A percentile compares a stretch with the other conserved stretches of the same genome.
These are phyloP conservation scores for Orbilia blumenaviensis DNA, from an alignment of 2,329 filamentous ascomycete genomes.

Conservation along the genomic window DNA sequence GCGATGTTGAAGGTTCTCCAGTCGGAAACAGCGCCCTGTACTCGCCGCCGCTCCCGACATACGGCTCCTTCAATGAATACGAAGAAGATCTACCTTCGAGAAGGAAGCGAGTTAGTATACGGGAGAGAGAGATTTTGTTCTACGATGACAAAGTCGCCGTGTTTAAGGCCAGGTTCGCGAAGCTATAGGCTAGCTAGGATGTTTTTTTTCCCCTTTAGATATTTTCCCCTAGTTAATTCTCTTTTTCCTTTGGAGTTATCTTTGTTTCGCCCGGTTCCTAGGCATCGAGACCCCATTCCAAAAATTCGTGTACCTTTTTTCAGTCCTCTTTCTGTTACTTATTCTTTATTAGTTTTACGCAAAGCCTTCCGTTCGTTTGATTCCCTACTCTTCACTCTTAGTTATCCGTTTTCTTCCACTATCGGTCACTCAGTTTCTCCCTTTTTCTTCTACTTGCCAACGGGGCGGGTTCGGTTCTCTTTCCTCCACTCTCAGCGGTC, in stretches of 20 bases:
- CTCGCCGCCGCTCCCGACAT: conserved; percentile 63
- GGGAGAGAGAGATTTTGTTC: conserved; percentile 80
- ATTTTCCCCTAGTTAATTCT: neutral
- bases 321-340: neutral
- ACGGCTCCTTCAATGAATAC: conserved; percentile 65
- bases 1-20: conserved; percentile 28
- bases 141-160: conserved; percentile 85
- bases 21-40: conserved; percentile 54
- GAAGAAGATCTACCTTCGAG: conserved; percentile 61
- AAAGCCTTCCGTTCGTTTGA: neutral
- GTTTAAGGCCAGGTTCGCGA: conserved; percentile 72
- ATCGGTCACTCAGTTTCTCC: neutral
- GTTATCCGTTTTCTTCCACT: neutral
- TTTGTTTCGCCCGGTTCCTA: neutral
- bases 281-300: neutral
- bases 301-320: neutral
- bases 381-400: neutral
- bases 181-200: conserved; percentile 20
- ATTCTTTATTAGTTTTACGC: neutral
- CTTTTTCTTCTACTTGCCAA: neutral
- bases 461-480: neutral
- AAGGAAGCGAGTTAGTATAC: conserved; percentile 64
- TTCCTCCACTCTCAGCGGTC: neutral
- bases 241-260: neutral
- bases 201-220: neutral